These are phyloP conservation scores for Canna indica DNA, from an alignment of 176 grass and related monocot genomes.

Conservation along the genomic window DNA sequence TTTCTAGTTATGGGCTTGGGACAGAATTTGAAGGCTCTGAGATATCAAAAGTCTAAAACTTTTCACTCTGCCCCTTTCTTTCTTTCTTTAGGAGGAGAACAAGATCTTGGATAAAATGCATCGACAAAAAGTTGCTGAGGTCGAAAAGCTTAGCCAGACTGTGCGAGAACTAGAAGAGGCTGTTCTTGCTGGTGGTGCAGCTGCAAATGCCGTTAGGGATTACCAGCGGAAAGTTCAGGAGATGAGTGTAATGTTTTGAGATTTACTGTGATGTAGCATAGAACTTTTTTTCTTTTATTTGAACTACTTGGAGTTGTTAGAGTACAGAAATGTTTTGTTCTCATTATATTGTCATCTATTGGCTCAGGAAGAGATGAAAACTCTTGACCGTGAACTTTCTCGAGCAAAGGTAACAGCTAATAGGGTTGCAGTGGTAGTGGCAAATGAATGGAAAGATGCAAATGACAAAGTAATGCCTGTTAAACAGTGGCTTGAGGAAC, in stretches of 20 bases:
- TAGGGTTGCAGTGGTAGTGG: slow-evolving; percentile 94
- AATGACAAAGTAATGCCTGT: slow-evolving; percentile 99
- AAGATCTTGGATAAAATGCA: slow-evolving; percentile 97
- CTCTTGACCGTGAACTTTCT: slow-evolving; percentile 82
- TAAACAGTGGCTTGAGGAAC: slow-evolving; percentile 92
- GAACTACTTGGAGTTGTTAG: slow-evolving; percentile 1
- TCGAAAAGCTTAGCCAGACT: slow-evolving; percentile 92
- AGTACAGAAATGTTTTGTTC: not conserved
- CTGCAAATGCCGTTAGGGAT: slow-evolving; percentile 93
- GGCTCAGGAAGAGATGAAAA: slow-evolving; percentile 87
- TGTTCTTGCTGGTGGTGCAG: slow-evolving; percentile 87
- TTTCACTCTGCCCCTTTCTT: slow-evolving; percentile 11
- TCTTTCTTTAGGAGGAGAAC: slow-evolving; percentile 66
- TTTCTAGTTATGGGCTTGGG: no score
- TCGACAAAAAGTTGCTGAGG: slow-evolving; percentile 83
- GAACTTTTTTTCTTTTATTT: not conserved
- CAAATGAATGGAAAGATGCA: slow-evolving; percentile 99
- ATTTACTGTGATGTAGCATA: not conserved
- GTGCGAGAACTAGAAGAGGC: slow-evolving; percentile 93
- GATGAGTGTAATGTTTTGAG: slow-evolving; percentile 71
- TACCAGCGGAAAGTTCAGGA: slow-evolving; percentile 96
- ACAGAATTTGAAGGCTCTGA: no score
- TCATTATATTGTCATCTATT: slow-evolving; percentile 10
- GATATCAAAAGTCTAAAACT: no score
- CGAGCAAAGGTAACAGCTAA: slow-evolving; percentile 93